A percentile compares a stretch with the other conserved stretches of the same genome.
These are phyloP conservation scores for Bolboschoenoplectus hybrid DNA, from an alignment of 202 grass and related monocot genomes.

Conservation along the genomic window DNA sequence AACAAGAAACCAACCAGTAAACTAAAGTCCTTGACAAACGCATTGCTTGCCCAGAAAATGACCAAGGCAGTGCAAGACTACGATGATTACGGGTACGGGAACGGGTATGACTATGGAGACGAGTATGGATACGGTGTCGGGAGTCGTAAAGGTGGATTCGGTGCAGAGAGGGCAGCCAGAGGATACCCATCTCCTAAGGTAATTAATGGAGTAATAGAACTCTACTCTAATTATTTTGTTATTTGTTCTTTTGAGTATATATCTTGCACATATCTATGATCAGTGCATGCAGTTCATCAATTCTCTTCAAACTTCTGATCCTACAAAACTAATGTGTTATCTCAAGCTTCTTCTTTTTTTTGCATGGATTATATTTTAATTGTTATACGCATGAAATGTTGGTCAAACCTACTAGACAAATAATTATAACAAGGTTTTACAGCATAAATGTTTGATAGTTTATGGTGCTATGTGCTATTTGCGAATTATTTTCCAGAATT, in stretches of 20 bases:
- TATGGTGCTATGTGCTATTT: too few relatives aligned
- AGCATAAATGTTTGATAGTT: too few relatives aligned
- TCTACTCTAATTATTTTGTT: not conserved
- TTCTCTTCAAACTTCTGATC: not conserved
- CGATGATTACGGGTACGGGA: not conserved
- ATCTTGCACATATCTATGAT: not conserved
- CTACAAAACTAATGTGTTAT: too few relatives aligned
- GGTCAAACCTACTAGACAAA: not conserved
- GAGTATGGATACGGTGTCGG: not conserved
- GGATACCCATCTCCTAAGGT: conserved; percentile 35
- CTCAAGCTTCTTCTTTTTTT: too few relatives aligned
- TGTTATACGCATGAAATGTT: not conserved
- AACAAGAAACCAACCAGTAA: conserved; percentile 32
- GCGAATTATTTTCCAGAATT: too few relatives aligned
- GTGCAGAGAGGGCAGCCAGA: not conserved
- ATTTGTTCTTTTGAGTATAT: conserved; percentile 10
- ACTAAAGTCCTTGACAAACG: conserved; percentile 34
- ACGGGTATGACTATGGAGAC: conserved; percentile 24
- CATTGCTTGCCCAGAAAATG: conserved; percentile 32
- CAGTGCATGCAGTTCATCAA: not conserved
- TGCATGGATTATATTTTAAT: too few relatives aligned
- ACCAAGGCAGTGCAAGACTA: conserved; percentile 35
- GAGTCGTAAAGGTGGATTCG: not conserved
- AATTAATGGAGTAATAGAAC: not conserved
- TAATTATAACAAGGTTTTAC: not conserved